Conservation (phyloP, 768 basidiomycete species). For the Phylloporus arenicola region DNA sequence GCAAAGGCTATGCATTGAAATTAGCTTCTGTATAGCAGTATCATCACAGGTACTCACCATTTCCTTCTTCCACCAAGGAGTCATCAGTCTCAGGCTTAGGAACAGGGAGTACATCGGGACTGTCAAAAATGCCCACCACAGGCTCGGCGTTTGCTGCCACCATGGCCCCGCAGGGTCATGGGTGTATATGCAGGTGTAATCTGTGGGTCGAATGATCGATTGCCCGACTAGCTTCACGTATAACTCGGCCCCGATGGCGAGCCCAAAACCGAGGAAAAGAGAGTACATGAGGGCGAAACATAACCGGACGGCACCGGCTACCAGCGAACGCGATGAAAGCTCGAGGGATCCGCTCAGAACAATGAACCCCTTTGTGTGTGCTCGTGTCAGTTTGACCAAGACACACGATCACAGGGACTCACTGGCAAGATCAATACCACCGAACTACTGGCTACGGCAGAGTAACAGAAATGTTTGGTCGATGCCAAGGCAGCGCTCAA, state of each 20-base stretch:
- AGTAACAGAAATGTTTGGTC: slow-evolving; percentile 70
- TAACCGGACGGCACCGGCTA: slow-evolving; percentile 78
- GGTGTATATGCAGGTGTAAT: slow-evolving; percentile 54
- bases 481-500: slow-evolving; percentile 68
- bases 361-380: slow-evolving; percentile 47
- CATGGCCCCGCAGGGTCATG: slow-evolving; percentile 59
- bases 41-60: slow-evolving; percentile 36
- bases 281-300: slow-evolving; percentile 78
- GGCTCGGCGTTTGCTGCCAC: slow-evolving; percentile 67
- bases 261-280: slow-evolving; percentile 74
- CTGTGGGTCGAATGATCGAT: slow-evolving; percentile 44
- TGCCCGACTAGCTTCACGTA: slow-evolving; percentile 53
- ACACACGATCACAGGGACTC: slow-evolving; percentile 14
- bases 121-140: slow-evolving; percentile 71
- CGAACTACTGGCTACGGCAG: slow-evolving; percentile 70
- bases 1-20: slow-evolving; percentile 33
- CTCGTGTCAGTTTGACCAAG: background rate
- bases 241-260: slow-evolving; percentile 71
- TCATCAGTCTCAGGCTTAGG: slow-evolving; percentile 60
- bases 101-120: slow-evolving; percentile 67
- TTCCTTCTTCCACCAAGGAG: slow-evolving; percentile 53
- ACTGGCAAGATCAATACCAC: slow-evolving; percentile 79
- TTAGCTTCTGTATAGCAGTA: background rate
- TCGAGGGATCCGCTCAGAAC: slow-evolving; percentile 73
- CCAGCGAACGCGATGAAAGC: slow-evolving; percentile 73